A percentile compares a stretch with the other conserved stretches of the same genome.
phyloP scores from a whole-genome alignment of 345 rosid species.

The Capsella bursapastoris region DNA sequence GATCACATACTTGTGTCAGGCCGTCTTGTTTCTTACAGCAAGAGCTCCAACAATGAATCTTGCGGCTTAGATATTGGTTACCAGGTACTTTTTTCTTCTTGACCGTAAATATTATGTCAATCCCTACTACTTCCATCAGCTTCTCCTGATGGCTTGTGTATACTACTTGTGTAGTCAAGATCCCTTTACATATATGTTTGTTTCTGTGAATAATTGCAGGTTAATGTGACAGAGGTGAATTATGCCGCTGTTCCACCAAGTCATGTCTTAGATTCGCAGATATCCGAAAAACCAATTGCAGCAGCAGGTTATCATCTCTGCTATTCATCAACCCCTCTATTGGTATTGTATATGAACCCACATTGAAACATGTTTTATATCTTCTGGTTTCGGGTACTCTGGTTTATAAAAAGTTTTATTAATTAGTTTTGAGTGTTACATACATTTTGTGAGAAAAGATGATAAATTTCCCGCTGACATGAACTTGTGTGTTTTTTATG shows the following conservation, averaged over 20 bases:
- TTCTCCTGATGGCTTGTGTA: neutral
- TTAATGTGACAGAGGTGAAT: conserved; percentile 58
- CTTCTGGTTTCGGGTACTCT: neutral
- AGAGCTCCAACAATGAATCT: conserved; percentile 38
- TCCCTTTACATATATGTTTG: neutral
- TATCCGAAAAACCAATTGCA: conserved; percentile 33
- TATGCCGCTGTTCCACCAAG: conserved; percentile 49
- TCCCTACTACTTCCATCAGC: neutral
- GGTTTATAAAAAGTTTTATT: neutral
- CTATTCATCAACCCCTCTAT: conserved; percentile 1
- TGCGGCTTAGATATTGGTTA: conserved; percentile 31
- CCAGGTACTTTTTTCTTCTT: conserved; percentile 50
- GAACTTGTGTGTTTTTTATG: conserved; percentile 26
- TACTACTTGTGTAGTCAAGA: neutral
- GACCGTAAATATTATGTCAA: neutral
- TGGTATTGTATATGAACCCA: conserved; percentile 7
- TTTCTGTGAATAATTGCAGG: conserved; percentile 43
- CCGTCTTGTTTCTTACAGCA: conserved; percentile 44
- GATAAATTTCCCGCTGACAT: neutral
- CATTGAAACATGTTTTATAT: neutral
- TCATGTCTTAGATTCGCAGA: conserved; percentile 21
- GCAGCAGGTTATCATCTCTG: conserved; percentile 48
- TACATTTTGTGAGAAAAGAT: neutral
- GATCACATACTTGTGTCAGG: conserved; percentile 73
- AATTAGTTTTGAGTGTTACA: neutral